A percentile compares a stretch with the other conserved stretches of the same genome.
Conservation (phyloP, 2,329 filamentous ascomycete genomes). For the Plectosphaerella sp. region DNA sequence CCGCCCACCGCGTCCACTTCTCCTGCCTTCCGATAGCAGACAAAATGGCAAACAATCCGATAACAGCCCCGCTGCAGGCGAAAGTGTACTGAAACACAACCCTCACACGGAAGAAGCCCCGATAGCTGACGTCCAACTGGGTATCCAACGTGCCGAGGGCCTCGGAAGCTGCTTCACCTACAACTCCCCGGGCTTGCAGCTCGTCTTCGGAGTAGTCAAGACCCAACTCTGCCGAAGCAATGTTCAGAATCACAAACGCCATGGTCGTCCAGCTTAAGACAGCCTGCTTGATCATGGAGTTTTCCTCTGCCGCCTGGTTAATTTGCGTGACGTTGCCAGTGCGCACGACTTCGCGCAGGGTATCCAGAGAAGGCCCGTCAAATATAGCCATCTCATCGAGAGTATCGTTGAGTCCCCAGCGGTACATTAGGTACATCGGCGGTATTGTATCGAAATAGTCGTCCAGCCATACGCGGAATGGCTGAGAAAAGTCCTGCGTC, state of each 20-base stretch:
- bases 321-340: neutral
- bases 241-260: neutral
- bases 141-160: neutral
- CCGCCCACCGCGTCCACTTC: conserved; percentile 24
- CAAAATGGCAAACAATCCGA: conserved; percentile 25
- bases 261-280: neutral
- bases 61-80: conserved; percentile 22
- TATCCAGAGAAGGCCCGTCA: neutral
- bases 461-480: neutral
- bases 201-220: neutral
- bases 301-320: too few species aligned
- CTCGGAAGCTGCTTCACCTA: neutral
- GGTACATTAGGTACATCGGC: neutral
- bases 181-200: neutral
- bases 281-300: too few species aligned
- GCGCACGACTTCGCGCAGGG: neutral
- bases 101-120: neutral
- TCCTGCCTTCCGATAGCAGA: conserved; percentile 22
- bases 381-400: neutral
- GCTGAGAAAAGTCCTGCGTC: neutral
- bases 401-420: neutral
- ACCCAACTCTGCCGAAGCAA: neutral
- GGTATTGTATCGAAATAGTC: neutral
- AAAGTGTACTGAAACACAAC: conserved; percentile 28
- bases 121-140: conserved; percentile 4